Base-by-base conservation (phyloP, 225 moss, liverwort and hornwort species). In the Sphagnum tenellum region DNA sequence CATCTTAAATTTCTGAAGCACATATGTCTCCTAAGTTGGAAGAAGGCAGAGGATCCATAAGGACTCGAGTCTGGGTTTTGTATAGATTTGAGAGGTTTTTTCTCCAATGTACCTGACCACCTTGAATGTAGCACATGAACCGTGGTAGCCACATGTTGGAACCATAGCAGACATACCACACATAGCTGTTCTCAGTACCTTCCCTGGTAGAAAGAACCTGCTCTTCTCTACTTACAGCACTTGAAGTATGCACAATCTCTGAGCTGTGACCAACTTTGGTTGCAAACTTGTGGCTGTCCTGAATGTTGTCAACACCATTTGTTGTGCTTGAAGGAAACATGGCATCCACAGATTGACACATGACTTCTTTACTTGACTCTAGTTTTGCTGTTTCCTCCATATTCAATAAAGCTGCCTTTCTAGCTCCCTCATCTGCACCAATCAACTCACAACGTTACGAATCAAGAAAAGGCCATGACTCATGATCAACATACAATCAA, bases 41-140 rank as follows among this genome's bases (percentile, higher is more conserved):
- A 29, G 0, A 29, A 29, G 29, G 29, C 29, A 29, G 29, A 29
- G 29, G 29, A 29, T 29, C 29, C 29, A 29, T 29, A 29, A 29
- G 29, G 29, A 29, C 29, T 29, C 29, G 29, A 29, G 29, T 29
- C 29, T 29, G 29, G 29, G 29, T 0, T 29, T 29, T 29, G 29
- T 29, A 29, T 29, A 29, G 29, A 29, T 29, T 29, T 29, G 29
- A 29, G 29, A 29, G 29, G 29, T 29, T 29, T 29, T 29, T 29
- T 29, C 29, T 29, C 29, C 29, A 29, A 48, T 73, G 29, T 73
- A 89, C 92, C 92, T 86, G 70, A 54, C 92, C 89, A 55, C 92
- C 92, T 68, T 86, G 12, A 57, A 93, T 93, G 80, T 93, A 93
- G 72, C 89, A 93, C 88, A 89, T 86, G 71, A 93, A 93, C 60